Conservation (phyloP, 768 basidiomycete species). For the Termitomyces sp. region DNA sequence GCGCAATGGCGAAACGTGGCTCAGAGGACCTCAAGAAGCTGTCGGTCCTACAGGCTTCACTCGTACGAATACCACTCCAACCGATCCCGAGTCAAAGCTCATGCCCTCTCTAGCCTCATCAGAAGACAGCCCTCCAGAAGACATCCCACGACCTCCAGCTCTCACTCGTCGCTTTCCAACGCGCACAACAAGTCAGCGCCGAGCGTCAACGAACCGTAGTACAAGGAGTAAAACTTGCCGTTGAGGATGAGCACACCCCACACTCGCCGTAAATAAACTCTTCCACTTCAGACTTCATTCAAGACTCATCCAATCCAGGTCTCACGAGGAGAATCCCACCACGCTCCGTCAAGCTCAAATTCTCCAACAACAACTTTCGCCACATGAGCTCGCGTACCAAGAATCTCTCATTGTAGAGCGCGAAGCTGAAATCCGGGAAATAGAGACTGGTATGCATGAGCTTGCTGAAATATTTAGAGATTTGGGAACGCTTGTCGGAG, state of each 20-base stretch:
- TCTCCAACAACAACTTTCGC: conserved; percentile 70
- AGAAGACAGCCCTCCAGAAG: conserved; percentile 84
- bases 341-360: conserved; percentile 66
- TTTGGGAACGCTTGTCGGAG: conserved; percentile 87
- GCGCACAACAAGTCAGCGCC: conserved; percentile 84
- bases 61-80: conserved; percentile 37
- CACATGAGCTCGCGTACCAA: conserved; percentile 92
- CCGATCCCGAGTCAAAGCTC: background rate
- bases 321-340: conserved; percentile 34
- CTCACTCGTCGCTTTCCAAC: conserved; percentile 87
- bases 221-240: conserved; percentile 75
- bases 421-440: conserved; percentile 91
- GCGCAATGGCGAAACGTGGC: conserved; percentile 91
- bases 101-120: conserved; percentile 53
- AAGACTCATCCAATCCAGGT: conserved; percentile 17
- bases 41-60: conserved; percentile 53
- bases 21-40: conserved; percentile 92
- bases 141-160: conserved; percentile 90
- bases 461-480: conserved; percentile 95
- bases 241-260: conserved; percentile 60
- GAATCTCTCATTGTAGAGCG: conserved; percentile 93
- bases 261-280: conserved; percentile 20
- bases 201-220: conserved; percentile 89
- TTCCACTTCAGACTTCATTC: background rate
- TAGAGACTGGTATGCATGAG: conserved; percentile 95